Conservation (phyloP, 2,329 filamentous ascomycete species). For the Fusarium algeriense region DNA sequence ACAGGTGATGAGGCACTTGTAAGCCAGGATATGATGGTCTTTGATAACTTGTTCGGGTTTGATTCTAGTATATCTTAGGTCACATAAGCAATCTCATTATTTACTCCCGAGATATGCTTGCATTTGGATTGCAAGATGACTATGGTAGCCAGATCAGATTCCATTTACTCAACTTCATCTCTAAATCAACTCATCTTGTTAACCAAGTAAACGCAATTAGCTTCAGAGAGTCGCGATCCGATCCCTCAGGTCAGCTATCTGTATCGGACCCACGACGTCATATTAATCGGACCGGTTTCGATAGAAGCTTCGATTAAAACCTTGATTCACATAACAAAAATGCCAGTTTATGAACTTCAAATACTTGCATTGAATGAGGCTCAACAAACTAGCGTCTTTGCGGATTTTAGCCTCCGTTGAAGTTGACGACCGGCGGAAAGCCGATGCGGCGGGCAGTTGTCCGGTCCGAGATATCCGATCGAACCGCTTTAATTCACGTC, state of each 20-base stretch:
- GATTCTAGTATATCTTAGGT: not conserved
- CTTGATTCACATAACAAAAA: not conserved
- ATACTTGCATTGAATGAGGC: not conserved
- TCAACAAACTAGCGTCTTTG: not conserved
- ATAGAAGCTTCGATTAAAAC: rapidly evolving
- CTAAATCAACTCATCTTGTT: too few species aligned
- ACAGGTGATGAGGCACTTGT: not conserved
- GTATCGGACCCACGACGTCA: not conserved
- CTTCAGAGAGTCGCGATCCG: not conserved
- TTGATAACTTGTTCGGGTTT: conserved; percentile 12
- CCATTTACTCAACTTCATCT: rapidly evolving
- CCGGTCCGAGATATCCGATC: conserved; percentile 11
- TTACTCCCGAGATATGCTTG: too few species aligned
- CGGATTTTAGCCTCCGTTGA: not conserved
- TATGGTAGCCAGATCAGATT: rapidly evolving
- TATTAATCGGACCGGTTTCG: not conserved
- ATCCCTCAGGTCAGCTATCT: rapidly evolving
- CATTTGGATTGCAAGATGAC: too few species aligned
- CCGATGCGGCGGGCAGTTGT: not conserved
- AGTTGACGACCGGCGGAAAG: not conserved
- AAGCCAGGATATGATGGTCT: not conserved
- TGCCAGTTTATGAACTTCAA: not conserved
- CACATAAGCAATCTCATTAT: not conserved
- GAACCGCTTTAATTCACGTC: conserved; percentile 2
- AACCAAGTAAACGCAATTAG: not conserved